phyloP scores from a whole-genome alignment of 495 filamentous ascomycete genomes.

The Trypethelium eluteriae region DNA sequence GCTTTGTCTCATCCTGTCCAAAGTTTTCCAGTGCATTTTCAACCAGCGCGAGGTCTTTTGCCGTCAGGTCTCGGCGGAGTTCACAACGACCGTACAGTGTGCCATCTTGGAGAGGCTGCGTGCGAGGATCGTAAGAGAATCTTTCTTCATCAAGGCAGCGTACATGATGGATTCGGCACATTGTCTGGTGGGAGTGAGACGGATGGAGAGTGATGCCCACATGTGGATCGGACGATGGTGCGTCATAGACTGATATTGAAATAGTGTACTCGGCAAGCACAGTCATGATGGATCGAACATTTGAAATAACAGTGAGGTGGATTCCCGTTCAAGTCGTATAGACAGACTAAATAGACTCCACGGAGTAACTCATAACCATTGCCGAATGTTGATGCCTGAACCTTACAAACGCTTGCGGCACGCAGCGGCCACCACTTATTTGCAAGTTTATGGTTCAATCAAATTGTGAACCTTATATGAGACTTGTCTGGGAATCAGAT shows the following conservation, averaged over 20 bases:
- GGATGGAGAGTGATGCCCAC: neutral
- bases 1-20: neutral
- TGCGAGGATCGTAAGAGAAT: neutral
- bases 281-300: neutral
- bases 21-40: neutral
- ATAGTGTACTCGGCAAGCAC: neutral
- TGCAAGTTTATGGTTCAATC: too few relatives aligned
- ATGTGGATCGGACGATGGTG: neutral
- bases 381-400: too few relatives aligned
- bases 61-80: neutral
- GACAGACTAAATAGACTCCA: neutral
- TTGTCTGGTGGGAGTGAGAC: neutral
- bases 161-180: neutral
- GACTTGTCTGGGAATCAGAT: too few relatives aligned
- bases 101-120: neutral
- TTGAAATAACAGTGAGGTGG: neutral
- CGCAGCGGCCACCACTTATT: too few relatives aligned
- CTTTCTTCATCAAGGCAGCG: neutral
- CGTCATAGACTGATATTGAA: neutral
- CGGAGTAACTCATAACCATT: too few relatives aligned
- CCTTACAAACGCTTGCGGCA: too few relatives aligned
- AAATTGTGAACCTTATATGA: too few relatives aligned
- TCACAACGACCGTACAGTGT: neutral
- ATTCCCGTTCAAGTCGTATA: neutral
- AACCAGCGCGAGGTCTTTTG: neutral